Base-by-base conservation (phyloP, 2,329 filamentous ascomycete species). In the Nigrograna mackinnonii region DNA sequence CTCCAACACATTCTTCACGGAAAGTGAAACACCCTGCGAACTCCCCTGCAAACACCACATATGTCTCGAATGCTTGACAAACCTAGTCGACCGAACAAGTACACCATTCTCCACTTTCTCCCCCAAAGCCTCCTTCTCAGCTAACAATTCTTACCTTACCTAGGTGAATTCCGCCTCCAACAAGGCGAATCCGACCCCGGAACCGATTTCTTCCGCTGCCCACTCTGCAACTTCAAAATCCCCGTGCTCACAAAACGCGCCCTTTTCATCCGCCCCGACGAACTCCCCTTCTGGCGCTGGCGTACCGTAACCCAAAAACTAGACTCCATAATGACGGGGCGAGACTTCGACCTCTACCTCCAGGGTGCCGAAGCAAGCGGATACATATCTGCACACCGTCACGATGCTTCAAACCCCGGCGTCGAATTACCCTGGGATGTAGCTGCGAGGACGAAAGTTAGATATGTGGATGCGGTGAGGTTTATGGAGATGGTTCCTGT, bases 31-130 rank as follows among this genome's bases (percentile, higher is more conserved):
- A 16, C 32, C 43, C 4, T 46, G 43, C 32, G 16, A 17, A n/a
- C 35, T 49, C 20, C 17, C 22, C 11, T 49, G 46, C 35, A 35
- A 37, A 11, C 49, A 49, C 36, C 43, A 22, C 21, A 21, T 48
- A 18, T 52, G 49, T 26, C 22, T 49, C 16, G 36, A 40, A 39
- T 47, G 46, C 28, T 19, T 49, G 17, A 45, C 34, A 4, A 12
- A 20, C n/a, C 11, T 43, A 12, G 30, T 44, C 11, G 26, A 17
- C 28, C 11, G 11, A 33, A 14, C 26, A 39, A n/a, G 17, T 39
- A 31, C 24, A 6, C 35, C 13, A 38, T 26, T 6, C 20, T 12
- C 6, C 6, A 13, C 19, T 11, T 38, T 16, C 19, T 9, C 20
- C 12, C 35, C 20, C 16, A 20, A 17, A 42, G n/a, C n/a, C n/a